phyloP scores from a whole-genome alignment of 345 rosid species.

The Eucalyptus leucophloia region DNA sequence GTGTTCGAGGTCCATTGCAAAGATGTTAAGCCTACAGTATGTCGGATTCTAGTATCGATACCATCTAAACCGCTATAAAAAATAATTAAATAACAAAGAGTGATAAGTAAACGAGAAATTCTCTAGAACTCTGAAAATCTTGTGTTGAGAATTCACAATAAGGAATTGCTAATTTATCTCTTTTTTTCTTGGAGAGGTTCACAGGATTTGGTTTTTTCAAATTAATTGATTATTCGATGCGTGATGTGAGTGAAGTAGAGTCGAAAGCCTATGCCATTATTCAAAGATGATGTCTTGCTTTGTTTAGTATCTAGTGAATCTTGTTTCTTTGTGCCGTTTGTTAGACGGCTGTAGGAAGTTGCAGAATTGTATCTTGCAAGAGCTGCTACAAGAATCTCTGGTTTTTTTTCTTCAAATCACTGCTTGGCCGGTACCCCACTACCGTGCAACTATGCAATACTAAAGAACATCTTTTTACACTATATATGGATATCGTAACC shows the following conservation, averaged over 20 bases:
- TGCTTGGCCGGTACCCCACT: not conserved
- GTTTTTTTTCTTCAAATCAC: not conserved
- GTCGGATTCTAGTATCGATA: no score
- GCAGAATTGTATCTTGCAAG: not conserved
- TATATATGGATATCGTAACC: not conserved
- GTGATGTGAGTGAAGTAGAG: not conserved
- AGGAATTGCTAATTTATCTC: no score
- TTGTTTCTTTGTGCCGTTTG: not conserved
- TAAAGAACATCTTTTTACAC: not conserved
- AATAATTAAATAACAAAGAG: no score
- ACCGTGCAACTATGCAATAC: not conserved
- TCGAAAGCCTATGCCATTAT: not conserved
- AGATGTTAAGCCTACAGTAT: no score
- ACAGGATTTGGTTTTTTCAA: accelerated
- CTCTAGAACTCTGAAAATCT: no score
- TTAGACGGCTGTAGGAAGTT: not conserved
- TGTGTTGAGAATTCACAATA: no score
- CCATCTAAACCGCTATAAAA: no score
- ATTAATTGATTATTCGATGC: not conserved
- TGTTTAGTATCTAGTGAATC: not conserved
- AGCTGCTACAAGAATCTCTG: not conserved
- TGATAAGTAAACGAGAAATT: no score
- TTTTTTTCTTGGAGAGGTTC: no score
- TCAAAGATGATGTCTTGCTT: not conserved
- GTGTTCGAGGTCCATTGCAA: no score